A percentile compares a stretch with the other conserved stretches of the same genome.
Conservation (phyloP, 805 yeast genomes). For the Candida patagonica region DNA sequence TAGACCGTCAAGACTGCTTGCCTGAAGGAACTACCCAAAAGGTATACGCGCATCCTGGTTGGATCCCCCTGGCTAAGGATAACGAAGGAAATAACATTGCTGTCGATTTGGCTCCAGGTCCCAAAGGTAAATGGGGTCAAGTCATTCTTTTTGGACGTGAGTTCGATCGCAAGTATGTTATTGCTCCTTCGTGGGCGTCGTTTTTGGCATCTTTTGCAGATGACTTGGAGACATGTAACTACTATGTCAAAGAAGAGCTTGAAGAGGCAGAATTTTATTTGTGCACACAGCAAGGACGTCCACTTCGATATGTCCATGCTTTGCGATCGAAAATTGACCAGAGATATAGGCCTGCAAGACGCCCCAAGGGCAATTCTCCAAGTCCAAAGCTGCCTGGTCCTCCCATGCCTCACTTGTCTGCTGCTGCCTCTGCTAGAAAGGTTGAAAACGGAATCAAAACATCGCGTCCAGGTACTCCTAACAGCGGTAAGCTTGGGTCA, state of each 20-base stretch:
- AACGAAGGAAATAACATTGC: conserved; percentile 87
- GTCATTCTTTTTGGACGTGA: conserved; percentile 90
- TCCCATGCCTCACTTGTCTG: conserved; percentile 7
- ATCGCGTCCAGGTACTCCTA: conserved; percentile 4
- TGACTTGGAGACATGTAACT: conserved; percentile 78
- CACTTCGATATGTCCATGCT: conserved; percentile 56
- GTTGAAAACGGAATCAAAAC: background rate
- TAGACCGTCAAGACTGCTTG: conserved; percentile 51
- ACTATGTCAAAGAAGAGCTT: conserved; percentile 54
- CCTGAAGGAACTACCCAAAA: conserved; percentile 70
- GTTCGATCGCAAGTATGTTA: conserved; percentile 77
- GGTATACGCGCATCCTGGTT: conserved; percentile 77
- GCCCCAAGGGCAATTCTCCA: background rate
- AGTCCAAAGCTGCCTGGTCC: background rate
- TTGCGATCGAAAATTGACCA: conserved; percentile 37
- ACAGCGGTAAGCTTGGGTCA: background rate
- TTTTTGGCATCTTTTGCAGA: conserved; percentile 75
- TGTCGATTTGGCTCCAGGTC: conserved; percentile 77
- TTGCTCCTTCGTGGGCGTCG: conserved; percentile 85
- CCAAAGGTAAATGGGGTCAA: conserved; percentile 78
- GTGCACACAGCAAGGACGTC: conserved; percentile 62
- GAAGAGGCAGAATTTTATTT: conserved; percentile 46
- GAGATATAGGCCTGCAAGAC: conserved; percentile 11
- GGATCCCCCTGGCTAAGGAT: conserved; percentile 91
- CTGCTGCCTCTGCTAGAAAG: conserved; percentile 4